These are phyloP conservation scores for Hygrocybe coccinea DNA, from an alignment of 768 basidiomycete genomes.

Conservation along the genomic window DNA sequence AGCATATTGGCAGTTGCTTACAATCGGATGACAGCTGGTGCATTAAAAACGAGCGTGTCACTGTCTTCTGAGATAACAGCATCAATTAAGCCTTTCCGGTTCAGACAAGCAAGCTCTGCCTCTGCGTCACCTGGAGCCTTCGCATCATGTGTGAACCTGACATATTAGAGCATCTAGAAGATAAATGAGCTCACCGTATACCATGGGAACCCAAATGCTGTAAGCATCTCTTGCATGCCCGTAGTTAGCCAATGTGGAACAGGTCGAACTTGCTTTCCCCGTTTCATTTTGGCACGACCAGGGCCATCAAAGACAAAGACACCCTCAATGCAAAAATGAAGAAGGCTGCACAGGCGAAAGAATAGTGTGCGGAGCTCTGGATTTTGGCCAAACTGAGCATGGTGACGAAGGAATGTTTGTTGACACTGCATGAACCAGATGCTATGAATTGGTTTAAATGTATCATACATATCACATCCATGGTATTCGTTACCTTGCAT, in stretches of 20 bases:
- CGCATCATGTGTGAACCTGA: background rate
- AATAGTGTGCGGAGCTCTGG: conserved; percentile 43
- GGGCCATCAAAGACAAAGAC: conserved; percentile 52
- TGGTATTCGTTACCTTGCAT: conserved; percentile 11
- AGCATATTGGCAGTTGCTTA: conserved; percentile 27
- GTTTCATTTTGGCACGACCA: conserved; percentile 37
- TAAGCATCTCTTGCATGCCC: conserved; percentile 28
- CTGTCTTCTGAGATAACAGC: conserved; percentile 1
- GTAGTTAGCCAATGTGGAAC: conserved; percentile 25
- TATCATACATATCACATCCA: background rate
- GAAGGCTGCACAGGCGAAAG: conserved; percentile 36
- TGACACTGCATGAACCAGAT: conserved; percentile 10
- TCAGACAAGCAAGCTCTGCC: conserved; percentile 5
- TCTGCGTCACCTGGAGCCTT: conserved; percentile 9
- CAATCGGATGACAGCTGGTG: conserved; percentile 31
- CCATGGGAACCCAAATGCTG: conserved; percentile 37
- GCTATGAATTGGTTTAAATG: background rate
- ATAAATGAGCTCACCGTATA: background rate
- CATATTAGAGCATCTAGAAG: background rate
- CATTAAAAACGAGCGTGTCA: conserved; percentile 34
- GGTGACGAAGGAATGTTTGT: conserved; percentile 11
- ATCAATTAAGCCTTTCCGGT: conserved; percentile 1
- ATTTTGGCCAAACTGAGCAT: conserved; percentile 32
- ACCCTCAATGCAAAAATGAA: conserved; percentile 32
- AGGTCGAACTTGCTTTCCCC: conserved; percentile 28